These are phyloP conservation scores for Pilobolus umbonatus DNA, from an alignment of 192 early-diverging fungal species.

Conservation along the genomic window DNA sequence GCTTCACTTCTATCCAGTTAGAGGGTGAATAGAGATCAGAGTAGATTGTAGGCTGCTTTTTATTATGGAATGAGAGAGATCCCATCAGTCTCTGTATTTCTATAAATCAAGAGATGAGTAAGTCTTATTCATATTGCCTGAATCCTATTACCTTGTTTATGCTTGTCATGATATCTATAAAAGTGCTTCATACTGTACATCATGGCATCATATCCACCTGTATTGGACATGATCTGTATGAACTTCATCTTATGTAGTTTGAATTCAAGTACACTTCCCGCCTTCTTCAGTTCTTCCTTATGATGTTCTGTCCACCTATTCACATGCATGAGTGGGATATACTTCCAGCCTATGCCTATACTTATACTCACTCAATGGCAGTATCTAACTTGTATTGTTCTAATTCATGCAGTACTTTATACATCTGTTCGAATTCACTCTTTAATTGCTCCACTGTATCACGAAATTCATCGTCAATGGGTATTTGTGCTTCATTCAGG, in stretches of 20 bases:
- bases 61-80: constrained; percentile 26
- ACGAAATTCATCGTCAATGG: constrained; percentile 35
- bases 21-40: constrained; percentile 37
- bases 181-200: constrained; percentile 72
- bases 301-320: constrained; percentile 69
- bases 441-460: constrained; percentile 42
- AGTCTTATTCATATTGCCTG: not conserved
- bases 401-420: constrained; percentile 62
- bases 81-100: constrained; percentile 47
- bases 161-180: constrained; percentile 51
- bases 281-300: constrained; percentile 46
- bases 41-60: constrained; percentile 38
- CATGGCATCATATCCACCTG: constrained; percentile 54
- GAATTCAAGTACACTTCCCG: constrained; percentile 78
- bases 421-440: constrained; percentile 80
- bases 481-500: constrained; percentile 34
- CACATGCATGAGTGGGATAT: not conserved
- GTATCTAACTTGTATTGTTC: constrained; percentile 49
- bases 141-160: constrained; percentile 55
- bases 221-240: constrained; percentile 62
- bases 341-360: not conserved
- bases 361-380: constrained; percentile 55
- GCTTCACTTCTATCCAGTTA: constrained; percentile 51
- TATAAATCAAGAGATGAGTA: constrained; percentile 13
- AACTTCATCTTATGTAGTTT: constrained; percentile 75